Conservation (phyloP, 495 filamentous ascomycete species). For the Cercophora scortea region DNA sequence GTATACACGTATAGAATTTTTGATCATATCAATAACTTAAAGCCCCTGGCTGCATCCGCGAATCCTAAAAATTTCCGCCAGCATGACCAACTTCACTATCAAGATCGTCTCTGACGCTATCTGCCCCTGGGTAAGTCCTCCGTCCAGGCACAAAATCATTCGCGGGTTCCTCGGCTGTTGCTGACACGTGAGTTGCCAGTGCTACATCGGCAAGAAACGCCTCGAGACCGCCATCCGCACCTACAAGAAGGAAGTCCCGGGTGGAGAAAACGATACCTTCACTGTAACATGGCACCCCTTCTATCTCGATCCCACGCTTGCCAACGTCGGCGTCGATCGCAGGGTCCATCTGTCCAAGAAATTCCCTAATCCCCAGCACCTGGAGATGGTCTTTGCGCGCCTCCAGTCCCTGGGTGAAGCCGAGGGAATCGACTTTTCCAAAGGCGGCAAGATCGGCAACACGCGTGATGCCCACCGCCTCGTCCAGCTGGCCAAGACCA, state of each 20-base stretch:
- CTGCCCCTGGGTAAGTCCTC: slow-evolving; percentile 58
- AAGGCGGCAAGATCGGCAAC: slow-evolving; percentile 66
- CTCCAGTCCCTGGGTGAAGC: slow-evolving; percentile 49
- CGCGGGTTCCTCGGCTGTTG: not conserved
- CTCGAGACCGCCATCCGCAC: slow-evolving; percentile 59
- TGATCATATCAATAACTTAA: too few species aligned
- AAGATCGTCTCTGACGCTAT: slow-evolving; percentile 69
- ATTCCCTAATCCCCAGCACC: slow-evolving; percentile 43
- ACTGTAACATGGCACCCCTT: slow-evolving; percentile 66
- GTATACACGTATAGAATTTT: too few species aligned
- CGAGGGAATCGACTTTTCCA: slow-evolving; percentile 66
- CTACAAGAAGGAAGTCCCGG: slow-evolving; percentile 53
- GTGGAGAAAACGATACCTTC: slow-evolving; percentile 58
- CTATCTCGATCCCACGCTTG: slow-evolving; percentile 65
- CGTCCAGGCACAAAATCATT: not conserved
- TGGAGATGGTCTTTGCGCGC: slow-evolving; percentile 47
- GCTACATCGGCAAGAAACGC: slow-evolving; percentile 75
- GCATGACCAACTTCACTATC: slow-evolving; percentile 73
- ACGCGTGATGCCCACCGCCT: slow-evolving; percentile 72
- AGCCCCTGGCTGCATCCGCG: too few species aligned
- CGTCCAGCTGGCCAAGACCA: slow-evolving; percentile 59
- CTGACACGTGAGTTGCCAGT: slow-evolving; percentile 31
- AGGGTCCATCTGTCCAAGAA: slow-evolving; percentile 16
- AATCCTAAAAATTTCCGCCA: not conserved
- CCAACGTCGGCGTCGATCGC: slow-evolving; percentile 26